Conservation (phyloP, 106 monocot species). For the Hemerocallis citrina region DNA sequence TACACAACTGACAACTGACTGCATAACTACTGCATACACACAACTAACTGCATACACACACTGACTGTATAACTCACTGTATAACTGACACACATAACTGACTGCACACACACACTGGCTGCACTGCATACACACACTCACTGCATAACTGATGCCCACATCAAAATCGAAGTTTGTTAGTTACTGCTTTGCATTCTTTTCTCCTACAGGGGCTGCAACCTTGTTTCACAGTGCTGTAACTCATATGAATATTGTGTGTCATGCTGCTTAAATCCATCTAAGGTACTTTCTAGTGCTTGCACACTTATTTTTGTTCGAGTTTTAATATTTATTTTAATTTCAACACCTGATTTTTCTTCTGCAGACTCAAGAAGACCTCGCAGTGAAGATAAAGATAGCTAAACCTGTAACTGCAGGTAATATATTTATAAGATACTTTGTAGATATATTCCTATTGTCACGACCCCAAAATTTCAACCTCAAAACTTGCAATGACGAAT, state of each 20-base stretch:
- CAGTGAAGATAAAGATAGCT: slow-evolving; percentile 69
- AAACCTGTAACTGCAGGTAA: slow-evolving; percentile 85
- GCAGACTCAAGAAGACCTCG: slow-evolving; percentile 66
- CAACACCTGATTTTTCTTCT: slow-evolving; percentile 5
- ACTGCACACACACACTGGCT: too few relatives aligned
- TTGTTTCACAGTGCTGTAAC: slow-evolving; percentile 73
- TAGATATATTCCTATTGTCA: background rate
- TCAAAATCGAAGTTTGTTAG: too few relatives aligned
- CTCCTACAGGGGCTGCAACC: slow-evolving; percentile 84
- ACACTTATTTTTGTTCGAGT: background rate
- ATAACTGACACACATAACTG: too few relatives aligned
- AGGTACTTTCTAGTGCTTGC: slow-evolving; percentile 24
- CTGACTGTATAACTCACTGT: too few relatives aligned
- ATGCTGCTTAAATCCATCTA: slow-evolving; percentile 85
- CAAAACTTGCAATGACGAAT: too few relatives aligned
- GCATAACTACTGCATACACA: too few relatives aligned
- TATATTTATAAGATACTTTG: background rate
- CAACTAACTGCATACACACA: too few relatives aligned
- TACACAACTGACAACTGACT: too few relatives aligned
- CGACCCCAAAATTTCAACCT: too few relatives aligned
- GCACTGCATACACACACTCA: too few relatives aligned
- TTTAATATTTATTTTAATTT: background rate
- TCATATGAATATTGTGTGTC: slow-evolving; percentile 98
- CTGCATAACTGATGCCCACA: too few relatives aligned
- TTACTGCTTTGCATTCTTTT: slow-evolving; percentile 7